phyloP scores from a whole-genome alignment of 306 rosid species.

The Rosa lucieae region DNA sequence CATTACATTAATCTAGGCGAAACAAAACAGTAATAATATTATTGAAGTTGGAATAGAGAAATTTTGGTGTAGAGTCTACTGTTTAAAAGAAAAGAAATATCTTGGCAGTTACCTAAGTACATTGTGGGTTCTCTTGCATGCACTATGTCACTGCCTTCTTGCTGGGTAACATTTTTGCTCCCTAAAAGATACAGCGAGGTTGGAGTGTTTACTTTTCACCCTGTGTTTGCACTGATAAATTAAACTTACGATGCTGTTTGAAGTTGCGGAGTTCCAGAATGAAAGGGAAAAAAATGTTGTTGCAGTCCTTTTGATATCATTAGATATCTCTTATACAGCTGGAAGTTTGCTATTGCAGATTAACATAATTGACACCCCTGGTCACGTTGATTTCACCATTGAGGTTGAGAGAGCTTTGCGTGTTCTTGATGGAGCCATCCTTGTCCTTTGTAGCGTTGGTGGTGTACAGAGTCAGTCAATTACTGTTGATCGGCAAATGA shows the following conservation, averaged over 20 bases:
- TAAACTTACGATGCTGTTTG: neutral
- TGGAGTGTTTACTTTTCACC: neutral
- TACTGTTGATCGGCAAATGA: slow-evolving; percentile 98
- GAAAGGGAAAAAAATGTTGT: neutral
- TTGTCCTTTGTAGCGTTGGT: slow-evolving; percentile 97
- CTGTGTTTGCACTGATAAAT: neutral
- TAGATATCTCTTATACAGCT: neutral
- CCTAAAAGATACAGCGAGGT: neutral
- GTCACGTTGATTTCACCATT: slow-evolving; percentile 96
- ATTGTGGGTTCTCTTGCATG: neutral
- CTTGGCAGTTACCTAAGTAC: neutral
- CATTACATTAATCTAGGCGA: no score
- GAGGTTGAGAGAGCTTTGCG: slow-evolving; percentile 99
- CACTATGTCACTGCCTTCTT: neutral
- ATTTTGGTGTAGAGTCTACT: neutral
- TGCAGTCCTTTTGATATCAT: neutral
- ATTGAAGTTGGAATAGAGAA: neutral
- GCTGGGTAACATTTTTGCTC: neutral
- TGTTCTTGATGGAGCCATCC: slow-evolving; percentile 98
- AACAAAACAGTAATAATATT: no score
- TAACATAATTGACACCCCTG: slow-evolving; percentile 96
- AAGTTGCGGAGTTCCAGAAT: neutral
- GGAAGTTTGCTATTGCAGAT: slow-evolving; percentile 56
- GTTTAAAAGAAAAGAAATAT: neutral
- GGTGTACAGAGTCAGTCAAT: slow-evolving; percentile 99